phyloP scores from a whole-genome alignment of 176 grass and related monocot species.

The Lolium multiflorum region DNA sequence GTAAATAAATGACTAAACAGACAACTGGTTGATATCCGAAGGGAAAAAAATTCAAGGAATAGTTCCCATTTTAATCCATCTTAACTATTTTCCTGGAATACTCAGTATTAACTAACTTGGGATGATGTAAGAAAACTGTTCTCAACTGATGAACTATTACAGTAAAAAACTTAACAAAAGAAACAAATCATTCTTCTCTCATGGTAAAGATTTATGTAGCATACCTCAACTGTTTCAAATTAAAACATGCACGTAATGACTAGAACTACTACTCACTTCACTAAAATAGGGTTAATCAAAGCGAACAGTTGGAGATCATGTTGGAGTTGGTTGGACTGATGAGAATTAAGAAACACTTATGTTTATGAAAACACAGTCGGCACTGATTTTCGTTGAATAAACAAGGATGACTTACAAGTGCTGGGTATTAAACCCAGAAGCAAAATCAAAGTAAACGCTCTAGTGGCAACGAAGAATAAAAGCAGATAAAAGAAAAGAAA shows the following conservation, averaged over 20 bases:
- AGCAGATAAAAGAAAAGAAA: background rate
- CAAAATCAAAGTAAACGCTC: background rate
- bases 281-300: background rate
- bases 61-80: too few species aligned
- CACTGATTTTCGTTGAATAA: too few species aligned
- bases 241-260: background rate
- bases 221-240: background rate
- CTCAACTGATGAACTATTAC: background rate
- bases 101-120: background rate
- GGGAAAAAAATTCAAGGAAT: background rate
- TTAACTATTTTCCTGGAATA: background rate
- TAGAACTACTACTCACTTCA: background rate
- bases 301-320: background rate
- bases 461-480: background rate
- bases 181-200: background rate
- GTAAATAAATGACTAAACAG: background rate
- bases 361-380: background rate
- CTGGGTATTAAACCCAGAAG: background rate
- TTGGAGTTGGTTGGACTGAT: background rate
- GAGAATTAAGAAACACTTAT: background rate
- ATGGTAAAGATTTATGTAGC: background rate
- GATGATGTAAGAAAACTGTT: background rate
- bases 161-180: background rate
- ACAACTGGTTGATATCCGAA: background rate
- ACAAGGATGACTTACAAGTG: too few species aligned